Base-by-base conservation (phyloP, 2,329 filamentous ascomycete genomes). In the Beauveria caledonica region DNA sequence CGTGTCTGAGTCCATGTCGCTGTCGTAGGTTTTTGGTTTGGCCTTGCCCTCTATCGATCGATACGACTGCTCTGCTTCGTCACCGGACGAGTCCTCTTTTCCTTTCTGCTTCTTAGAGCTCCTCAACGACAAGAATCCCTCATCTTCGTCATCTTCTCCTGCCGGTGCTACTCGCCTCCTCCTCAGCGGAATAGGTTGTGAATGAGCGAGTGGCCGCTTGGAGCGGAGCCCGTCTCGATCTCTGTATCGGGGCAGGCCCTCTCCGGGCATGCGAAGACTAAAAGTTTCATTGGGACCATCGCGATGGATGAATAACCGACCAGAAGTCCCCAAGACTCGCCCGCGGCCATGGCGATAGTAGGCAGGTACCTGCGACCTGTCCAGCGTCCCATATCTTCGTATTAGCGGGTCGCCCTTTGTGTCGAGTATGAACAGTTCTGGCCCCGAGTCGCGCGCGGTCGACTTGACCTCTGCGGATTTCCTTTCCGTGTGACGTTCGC, bases 371-470 rank as follows among this genome's bases (percentile, higher is more conserved):
- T 81, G 82, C 64, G 88, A 89, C 40, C 83, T 84, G 69, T 96
- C 86, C 44, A 89, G 80, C 29, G 83, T 81, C 2, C 89, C 90
- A 70, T 92, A 97, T 27, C 81, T 81, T 49, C 88, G 72, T 64
- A 94, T 91, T 52, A 91, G 80, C 5, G 80, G 77, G 67, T 97
- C 93, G 0, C 93, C 92, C 68, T 85, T 86, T 46, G 78, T 84
- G 72, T 97, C 93, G 56, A 89, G 68, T 49, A 84, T 67, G 70
- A 84, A 92, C 3, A 69, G 11, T 10, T 53, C 49, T 5, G 58
- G 50, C 6, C 19, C 40, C 39, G 49, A 54, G 45, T 6, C 15
- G 4, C 27, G 40, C 15, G 40, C 19, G 13, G 5, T 15, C 17
- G 45, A 11, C 36, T 63, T 65, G 1, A 62, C 49, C 33, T 27